Evolutionary conservation across 2,329 filamentous ascomycete species (phyloP).

Genomic region (Atkinsonella hypoxylon): DNA sequence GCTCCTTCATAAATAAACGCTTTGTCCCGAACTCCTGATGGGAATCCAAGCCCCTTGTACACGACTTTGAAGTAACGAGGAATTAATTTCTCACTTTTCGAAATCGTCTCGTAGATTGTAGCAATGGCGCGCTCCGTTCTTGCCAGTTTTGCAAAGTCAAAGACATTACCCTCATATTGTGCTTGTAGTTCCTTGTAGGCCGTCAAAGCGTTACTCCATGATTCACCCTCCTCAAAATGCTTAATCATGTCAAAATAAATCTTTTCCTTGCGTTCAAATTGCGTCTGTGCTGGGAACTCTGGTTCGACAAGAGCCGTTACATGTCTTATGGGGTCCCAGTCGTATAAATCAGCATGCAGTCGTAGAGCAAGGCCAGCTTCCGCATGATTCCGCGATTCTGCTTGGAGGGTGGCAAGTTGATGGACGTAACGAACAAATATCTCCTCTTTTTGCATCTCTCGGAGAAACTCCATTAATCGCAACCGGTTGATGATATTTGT

Average conservation of each 20-base stretch:
- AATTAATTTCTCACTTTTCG: slow-evolving; percentile 65
- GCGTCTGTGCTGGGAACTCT: slow-evolving; percentile 66
- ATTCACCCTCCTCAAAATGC: slow-evolving; percentile 85
- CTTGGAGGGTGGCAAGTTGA: slow-evolving; percentile 71
- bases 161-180: slow-evolving; percentile 85
- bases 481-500: slow-evolving; percentile 79
- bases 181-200: slow-evolving; percentile 82
- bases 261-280: slow-evolving; percentile 85
- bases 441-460: slow-evolving; percentile 93
- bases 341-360: slow-evolving; percentile 83
- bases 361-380: slow-evolving; percentile 83
- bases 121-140: slow-evolving; percentile 83
- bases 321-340: slow-evolving; percentile 67
- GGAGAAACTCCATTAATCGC: slow-evolving; percentile 87
- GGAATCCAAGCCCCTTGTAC: slow-evolving; percentile 84
- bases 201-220: slow-evolving; percentile 77
- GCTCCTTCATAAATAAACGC: slow-evolving; percentile 85
- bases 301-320: slow-evolving; percentile 60
- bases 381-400: slow-evolving; percentile 62
- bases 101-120: slow-evolving; percentile 78
- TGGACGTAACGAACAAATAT: slow-evolving; percentile 96
- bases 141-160: slow-evolving; percentile 86
- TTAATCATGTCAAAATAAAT: slow-evolving; percentile 94
- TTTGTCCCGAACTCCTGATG: slow-evolving; percentile 69
- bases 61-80: slow-evolving; percentile 86